Percentiles rank a stretch among this genome's conserved stretches.
phyloP scores from a whole-genome alignment of 495 filamentous ascomycete genomes.

The Hyphodiscus hymeniophilus region DNA sequence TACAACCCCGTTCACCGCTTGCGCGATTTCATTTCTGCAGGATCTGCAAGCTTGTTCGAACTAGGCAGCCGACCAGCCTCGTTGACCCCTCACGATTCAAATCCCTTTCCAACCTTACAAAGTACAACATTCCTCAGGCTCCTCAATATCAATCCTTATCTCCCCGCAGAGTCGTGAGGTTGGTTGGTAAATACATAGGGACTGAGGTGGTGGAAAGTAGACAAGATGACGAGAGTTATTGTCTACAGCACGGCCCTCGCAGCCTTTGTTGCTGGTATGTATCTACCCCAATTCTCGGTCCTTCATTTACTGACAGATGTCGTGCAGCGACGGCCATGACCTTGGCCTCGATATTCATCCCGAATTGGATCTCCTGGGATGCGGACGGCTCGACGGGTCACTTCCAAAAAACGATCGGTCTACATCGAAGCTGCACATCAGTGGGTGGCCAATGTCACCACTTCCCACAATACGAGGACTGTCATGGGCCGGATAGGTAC shows the following conservation, averaged over 20 bases:
- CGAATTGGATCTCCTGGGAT: constrained; percentile 73
- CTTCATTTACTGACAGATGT: background rate
- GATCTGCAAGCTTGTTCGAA: too few species aligned
- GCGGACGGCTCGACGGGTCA: constrained; percentile 41
- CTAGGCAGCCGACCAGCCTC: background rate
- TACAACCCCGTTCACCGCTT: background rate
- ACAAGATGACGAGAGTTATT: constrained; percentile 28
- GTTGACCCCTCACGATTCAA: background rate
- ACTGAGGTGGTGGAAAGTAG: background rate
- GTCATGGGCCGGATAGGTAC: constrained; percentile 55
- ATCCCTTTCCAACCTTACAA: background rate
- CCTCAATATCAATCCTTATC: too few species aligned
- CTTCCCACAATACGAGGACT: constrained; percentile 58
- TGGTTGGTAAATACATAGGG: constrained; percentile 2
- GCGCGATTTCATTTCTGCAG: background rate
- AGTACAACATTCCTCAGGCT: background rate
- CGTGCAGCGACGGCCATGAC: constrained; percentile 67
- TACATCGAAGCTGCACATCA: constrained; percentile 69
- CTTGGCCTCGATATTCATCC: constrained; percentile 61
- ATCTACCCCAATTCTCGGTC: background rate
- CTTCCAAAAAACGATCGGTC: constrained; percentile 63
- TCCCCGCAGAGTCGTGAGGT: background rate
- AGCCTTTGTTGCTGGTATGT: constrained; percentile 45
- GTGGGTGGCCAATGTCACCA: constrained; percentile 27
- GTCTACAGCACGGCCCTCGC: constrained; percentile 44